phyloP scores from a whole-genome alignment of 1,284 basidiomycete genomes.

The Coniferiporia weirii region DNA sequence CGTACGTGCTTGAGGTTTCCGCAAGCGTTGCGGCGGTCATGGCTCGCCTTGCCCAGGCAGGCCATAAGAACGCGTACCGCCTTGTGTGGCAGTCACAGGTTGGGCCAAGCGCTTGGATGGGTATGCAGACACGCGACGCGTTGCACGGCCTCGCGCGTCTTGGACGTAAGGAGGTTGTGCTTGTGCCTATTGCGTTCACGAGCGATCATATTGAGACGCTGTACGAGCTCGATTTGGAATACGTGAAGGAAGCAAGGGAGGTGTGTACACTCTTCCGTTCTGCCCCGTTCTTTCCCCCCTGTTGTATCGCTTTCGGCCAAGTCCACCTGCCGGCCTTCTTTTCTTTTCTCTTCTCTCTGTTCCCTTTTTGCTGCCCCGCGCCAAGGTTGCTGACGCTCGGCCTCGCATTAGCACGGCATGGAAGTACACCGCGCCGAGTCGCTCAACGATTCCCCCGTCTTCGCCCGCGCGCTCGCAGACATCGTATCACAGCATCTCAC shows the following conservation, averaged over 20 bases:
- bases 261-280: slow-evolving; percentile 39
- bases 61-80: slow-evolving; percentile 65
- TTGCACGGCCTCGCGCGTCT: slow-evolving; percentile 89
- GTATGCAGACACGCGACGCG: slow-evolving; percentile 90
- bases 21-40: slow-evolving; percentile 90
- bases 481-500: slow-evolving; percentile 81
- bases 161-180: slow-evolving; percentile 82
- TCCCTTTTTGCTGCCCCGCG: too few relatives aligned
- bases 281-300: not conserved
- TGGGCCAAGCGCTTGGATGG: slow-evolving; percentile 97
- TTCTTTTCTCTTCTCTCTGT: too few relatives aligned
- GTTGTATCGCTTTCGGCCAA: too few relatives aligned
- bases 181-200: slow-evolving; percentile 97
- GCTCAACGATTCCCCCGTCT: slow-evolving; percentile 97
- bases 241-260: slow-evolving; percentile 86
- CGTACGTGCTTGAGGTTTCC: slow-evolving; percentile 94
- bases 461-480: slow-evolving; percentile 94
- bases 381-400: slow-evolving; percentile 1
- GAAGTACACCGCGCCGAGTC: slow-evolving; percentile 89
- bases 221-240: slow-evolving; percentile 95
- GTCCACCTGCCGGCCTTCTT: too few relatives aligned
- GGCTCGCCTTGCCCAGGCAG: slow-evolving; percentile 68
- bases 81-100: slow-evolving; percentile 99
- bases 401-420: slow-evolving; percentile 70
- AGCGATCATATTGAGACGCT: slow-evolving; percentile 99